Percentiles rank a stretch among this genome's conserved stretches.
phyloP scores from a whole-genome alignment of 1,284 basidiomycete species.

The Trichosporon sp. region DNA sequence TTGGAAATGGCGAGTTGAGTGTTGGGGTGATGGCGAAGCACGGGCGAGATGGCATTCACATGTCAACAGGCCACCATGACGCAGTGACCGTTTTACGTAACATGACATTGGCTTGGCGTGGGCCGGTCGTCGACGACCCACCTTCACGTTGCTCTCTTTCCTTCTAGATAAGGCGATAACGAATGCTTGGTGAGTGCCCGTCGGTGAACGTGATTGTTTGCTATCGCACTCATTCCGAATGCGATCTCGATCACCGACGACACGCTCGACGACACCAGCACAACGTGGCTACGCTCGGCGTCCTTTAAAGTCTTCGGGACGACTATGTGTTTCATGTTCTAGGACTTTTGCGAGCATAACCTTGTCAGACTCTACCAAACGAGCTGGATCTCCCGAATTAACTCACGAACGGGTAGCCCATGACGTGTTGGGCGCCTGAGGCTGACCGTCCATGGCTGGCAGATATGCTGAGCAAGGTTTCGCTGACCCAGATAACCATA shows the following conservation, averaged over 20 bases:
- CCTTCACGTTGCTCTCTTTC: background rate
- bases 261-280: background rate
- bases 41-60: background rate
- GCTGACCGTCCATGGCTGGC: background rate
- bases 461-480: background rate
- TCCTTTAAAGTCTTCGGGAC: background rate
- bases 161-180: background rate
- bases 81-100: background rate
- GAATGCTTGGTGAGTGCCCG: background rate
- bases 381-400: background rate
- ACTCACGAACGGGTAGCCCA: background rate
- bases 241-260: background rate
- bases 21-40: background rate
- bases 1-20: slow-evolving; percentile 4
- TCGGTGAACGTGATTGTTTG: background rate
- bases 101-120: background rate
- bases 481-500: background rate
- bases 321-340: background rate
- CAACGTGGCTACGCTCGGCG: background rate
- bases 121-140: too few relatives aligned
- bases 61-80: background rate
- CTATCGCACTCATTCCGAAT: background rate
- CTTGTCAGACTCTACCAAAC: background rate
- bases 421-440: background rate
- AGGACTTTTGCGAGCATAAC: background rate